These are phyloP conservation scores for Lantana camara DNA, from an alignment of 257 asterid genomes.

Conservation along the genomic window DNA sequence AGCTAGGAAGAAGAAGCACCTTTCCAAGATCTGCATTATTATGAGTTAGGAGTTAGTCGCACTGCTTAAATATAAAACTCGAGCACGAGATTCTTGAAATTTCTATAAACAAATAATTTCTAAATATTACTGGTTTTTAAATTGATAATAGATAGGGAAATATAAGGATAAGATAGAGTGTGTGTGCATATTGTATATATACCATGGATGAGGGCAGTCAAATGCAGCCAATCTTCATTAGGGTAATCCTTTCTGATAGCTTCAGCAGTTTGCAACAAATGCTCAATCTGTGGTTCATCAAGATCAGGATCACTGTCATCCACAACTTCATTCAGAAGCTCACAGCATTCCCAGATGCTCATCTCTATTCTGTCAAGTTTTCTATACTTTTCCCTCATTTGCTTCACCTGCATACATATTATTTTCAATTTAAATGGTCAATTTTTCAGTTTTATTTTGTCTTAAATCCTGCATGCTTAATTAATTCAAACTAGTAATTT, in stretches of 20 bases:
- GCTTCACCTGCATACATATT: slow-evolving; percentile 29
- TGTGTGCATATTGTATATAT: not conserved
- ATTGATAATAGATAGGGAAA: no score
- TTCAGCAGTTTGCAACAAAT: slow-evolving; percentile 52
- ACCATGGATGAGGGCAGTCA: slow-evolving; percentile 53
- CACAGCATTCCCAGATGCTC: slow-evolving; percentile 65
- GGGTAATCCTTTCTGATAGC: slow-evolving; percentile 53
- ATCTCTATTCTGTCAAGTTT: slow-evolving; percentile 40
- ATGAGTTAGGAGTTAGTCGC: no score
- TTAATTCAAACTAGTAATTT: no score
- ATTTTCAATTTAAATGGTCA: not conserved
- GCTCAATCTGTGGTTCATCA: slow-evolving; percentile 56
- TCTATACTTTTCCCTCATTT: slow-evolving; percentile 35
- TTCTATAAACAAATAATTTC: no score
- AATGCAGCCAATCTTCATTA: slow-evolving; percentile 53
- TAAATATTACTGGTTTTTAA: no score
- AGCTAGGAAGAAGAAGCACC: slow-evolving; percentile 44
- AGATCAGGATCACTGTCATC: slow-evolving; percentile 58
- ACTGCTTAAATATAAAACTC: no score
- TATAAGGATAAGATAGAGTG: no score
- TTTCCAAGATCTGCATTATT: slow-evolving; percentile 49
- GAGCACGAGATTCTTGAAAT: no score
- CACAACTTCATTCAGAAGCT: slow-evolving; percentile 42
- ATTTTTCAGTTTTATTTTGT: no score
- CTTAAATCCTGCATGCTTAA: no score